These are phyloP conservation scores for Violaceomyces palustris DNA, from an alignment of 1,284 basidiomycete genomes.

Conservation along the genomic window DNA sequence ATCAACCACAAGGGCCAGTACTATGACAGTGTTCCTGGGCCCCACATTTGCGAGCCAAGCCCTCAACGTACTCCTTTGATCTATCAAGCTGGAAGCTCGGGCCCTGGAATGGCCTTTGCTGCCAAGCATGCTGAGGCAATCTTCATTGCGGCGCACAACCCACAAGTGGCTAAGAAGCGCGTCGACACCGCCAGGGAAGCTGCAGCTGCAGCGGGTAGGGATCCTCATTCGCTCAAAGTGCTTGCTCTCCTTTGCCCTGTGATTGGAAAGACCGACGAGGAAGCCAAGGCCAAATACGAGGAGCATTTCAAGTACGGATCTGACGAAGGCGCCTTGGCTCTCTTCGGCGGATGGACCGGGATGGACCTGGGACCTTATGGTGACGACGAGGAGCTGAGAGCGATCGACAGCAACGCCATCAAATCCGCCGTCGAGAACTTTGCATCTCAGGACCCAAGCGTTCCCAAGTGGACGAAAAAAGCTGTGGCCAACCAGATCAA, in stretches of 20 bases:
- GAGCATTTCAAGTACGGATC: slow-evolving; percentile 37
- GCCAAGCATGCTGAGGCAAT: slow-evolving; percentile 53
- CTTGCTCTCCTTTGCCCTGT: slow-evolving; percentile 46
- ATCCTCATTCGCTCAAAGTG: slow-evolving; percentile 46
- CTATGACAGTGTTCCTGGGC: slow-evolving; percentile 47
- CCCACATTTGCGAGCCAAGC: slow-evolving; percentile 51
- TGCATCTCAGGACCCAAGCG: slow-evolving; percentile 37
- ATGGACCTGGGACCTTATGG: slow-evolving; percentile 36
- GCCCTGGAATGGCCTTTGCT: slow-evolving; percentile 49
- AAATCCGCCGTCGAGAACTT: slow-evolving; percentile 46
- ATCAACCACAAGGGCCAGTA: slow-evolving; percentile 51
- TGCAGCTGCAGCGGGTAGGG: slow-evolving; percentile 38
- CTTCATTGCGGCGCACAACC: slow-evolving; percentile 49
- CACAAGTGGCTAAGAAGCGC: slow-evolving; percentile 39
- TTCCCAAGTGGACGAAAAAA: slow-evolving; percentile 45
- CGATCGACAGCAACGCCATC: slow-evolving; percentile 39
- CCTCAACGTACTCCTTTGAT: slow-evolving; percentile 51
- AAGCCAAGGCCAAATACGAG: slow-evolving; percentile 44
- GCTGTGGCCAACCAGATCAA: slow-evolving; percentile 44
- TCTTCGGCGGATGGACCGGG: slow-evolving; percentile 52
- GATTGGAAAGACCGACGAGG: slow-evolving; percentile 45
- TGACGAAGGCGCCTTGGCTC: slow-evolving; percentile 49
- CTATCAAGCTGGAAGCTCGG: slow-evolving; percentile 51
- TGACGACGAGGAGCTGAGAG: slow-evolving; percentile 44
- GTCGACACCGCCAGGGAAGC: slow-evolving; percentile 37